Evolutionary conservation across 1,139 yeast species (phyloP), one percentile per base, ranked within the genome.

Genomic region (Geotrichum aggregatum): DNA sequence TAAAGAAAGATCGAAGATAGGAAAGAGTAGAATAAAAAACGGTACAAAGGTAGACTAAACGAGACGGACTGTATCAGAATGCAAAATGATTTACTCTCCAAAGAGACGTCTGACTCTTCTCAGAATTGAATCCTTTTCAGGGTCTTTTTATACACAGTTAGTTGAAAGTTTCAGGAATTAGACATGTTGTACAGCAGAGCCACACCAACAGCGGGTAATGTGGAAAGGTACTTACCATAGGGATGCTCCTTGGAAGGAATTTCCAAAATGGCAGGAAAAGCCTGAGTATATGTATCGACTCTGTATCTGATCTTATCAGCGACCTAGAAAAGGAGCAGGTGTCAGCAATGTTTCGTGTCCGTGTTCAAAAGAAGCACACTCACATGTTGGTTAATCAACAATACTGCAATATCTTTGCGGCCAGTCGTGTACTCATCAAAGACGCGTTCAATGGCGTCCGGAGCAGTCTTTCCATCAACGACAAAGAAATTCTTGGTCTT

Each of bases 231-330:
- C 67, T 38, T 54, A 64, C 68, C 80, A 68, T 92, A 92, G 21
- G 99, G 98, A 68, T 92, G 98, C 66, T 92, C 99, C 74, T 92
- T 92, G 16, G 98, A 87, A 38, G 99, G 99, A 61, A 92, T 92
- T 71, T 92, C 99, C 65, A 92, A 76, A 49, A 92, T 82, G 2
- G 98, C 97, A 6, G 99, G 99, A 71, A 92, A 92, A 10, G 98
- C 96, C 61, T 83, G 82, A 33, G 95, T 82, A 71, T 79, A 92
- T 47, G 79, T 76, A 66, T 94, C 99, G 47, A 92, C 89, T 60
- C 79, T 77, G 61, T 76, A 78, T 69, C 99, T 79, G 55, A 92
- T 92, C 63, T 82, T 78, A 65, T 94, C 98, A 11, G 98, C 98
- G 62, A 92, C 60, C 67, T 66, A 47, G 14, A 54, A 14, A 19